A percentile compares a stretch with the other conserved stretches of the same genome.
Conservation (phyloP, 345 rosid species). For the Laguncularia racemosa region DNA sequence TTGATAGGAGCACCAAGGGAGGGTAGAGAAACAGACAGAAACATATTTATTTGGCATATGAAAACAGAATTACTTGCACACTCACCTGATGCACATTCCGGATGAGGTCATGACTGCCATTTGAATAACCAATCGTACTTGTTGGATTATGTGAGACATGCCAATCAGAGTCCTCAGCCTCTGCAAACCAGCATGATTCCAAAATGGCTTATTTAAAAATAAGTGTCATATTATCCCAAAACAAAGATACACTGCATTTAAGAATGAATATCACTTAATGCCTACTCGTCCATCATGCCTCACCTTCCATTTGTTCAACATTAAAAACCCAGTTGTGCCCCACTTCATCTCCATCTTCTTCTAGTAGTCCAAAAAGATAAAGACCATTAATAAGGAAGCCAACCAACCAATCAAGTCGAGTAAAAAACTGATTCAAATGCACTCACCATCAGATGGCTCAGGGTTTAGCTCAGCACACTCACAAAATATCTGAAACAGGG, state of each 20-base stretch:
- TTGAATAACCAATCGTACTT: constrained; percentile 73
- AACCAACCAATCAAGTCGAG: not conserved
- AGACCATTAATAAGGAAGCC: not conserved
- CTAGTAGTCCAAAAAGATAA: constrained; percentile 2
- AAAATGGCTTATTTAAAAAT: no score
- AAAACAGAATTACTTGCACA: not conserved
- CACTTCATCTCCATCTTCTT: constrained; percentile 35
- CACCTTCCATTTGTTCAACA: constrained; percentile 65
- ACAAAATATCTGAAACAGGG: constrained; percentile 71
- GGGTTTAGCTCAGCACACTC: constrained; percentile 97
- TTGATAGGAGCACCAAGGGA: not conserved
- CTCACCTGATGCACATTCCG: constrained; percentile 67
- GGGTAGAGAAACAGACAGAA: no score
- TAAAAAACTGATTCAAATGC: not conserved
- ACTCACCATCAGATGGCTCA: constrained; percentile 70
- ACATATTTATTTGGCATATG: not conserved
- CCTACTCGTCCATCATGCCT: constrained; percentile 33
- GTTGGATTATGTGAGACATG: constrained; percentile 37
- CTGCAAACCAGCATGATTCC: constrained; percentile 12
- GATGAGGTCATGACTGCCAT: constrained; percentile 64
- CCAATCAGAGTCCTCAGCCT: constrained; percentile 49
- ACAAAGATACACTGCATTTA: no score
- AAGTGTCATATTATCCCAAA: no score
- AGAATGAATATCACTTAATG: not conserved
- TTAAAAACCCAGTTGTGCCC: constrained; percentile 70